A percentile compares a stretch with the other conserved stretches of the same genome.
Evolutionary conservation across 257 asterid species (phyloP).

Genomic region (Gynochthodes officinalis): DNA sequence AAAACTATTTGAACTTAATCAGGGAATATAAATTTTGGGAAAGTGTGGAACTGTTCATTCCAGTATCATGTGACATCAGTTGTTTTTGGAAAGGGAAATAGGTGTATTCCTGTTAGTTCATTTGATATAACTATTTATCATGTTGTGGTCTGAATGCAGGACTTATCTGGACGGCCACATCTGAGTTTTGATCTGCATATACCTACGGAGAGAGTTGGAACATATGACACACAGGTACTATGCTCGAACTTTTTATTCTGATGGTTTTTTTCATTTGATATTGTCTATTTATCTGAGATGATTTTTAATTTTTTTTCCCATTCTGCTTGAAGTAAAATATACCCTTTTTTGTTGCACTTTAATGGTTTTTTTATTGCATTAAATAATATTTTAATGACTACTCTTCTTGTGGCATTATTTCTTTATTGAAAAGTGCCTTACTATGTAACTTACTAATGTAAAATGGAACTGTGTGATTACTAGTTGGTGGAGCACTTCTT

Average conservation of each 20-base stretch:
- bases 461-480: not conserved
- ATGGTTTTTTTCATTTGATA: not conserved
- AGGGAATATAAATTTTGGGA: not conserved
- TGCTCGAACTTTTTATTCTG: constrained; percentile 6
- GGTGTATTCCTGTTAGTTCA: not conserved
- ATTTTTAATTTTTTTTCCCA: not conserved
- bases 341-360: not conserved
- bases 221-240: constrained; percentile 80
- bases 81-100: not conserved
- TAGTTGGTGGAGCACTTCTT: constrained; percentile 99
- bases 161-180: constrained; percentile 95
- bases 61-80: not conserved
- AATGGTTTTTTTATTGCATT: not conserved
- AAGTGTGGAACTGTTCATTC: not conserved
- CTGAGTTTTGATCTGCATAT: constrained; percentile 69
- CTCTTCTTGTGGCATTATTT: not conserved
- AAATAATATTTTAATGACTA: not conserved
- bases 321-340: not conserved
- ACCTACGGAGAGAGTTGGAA: constrained; percentile 95
- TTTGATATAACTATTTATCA: not conserved
- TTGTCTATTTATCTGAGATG: not conserved
- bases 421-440: not conserved
- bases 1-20: not conserved
- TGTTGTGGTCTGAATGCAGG: constrained; percentile 38
- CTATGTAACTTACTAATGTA: not conserved